Evolutionary conservation across 1,284 basidiomycete genomes (phyloP).

Genomic region (Heterobasidion parviporum): DNA sequence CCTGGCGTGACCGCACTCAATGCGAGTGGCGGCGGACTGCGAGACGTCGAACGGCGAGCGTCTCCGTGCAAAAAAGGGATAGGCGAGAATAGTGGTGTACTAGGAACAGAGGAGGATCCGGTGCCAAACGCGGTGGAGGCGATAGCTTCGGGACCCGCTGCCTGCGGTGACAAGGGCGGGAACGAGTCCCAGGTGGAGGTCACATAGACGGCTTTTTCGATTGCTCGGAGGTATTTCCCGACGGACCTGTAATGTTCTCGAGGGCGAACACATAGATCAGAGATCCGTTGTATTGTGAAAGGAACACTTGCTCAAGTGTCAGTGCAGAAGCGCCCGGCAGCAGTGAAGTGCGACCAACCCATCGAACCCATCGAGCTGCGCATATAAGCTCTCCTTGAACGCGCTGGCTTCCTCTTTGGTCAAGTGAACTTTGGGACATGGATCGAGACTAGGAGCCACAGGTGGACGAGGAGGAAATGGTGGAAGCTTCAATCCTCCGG

Average conservation of each 20-base stretch:
- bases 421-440: slow-evolving; percentile 54
- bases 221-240: slow-evolving; percentile 87
- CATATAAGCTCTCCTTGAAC: slow-evolving; percentile 51
- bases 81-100: slow-evolving; percentile 76
- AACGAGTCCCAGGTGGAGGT: slow-evolving; percentile 75
- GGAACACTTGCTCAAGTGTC: slow-evolving; percentile 45
- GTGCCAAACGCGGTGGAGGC: slow-evolving; percentile 28
- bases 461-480: slow-evolving; percentile 67
- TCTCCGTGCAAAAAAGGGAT: slow-evolving; percentile 78
- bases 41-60: slow-evolving; percentile 64
- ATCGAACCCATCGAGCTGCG: slow-evolving; percentile 71
- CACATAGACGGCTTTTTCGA: slow-evolving; percentile 81
- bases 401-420: slow-evolving; percentile 54
- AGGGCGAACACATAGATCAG: slow-evolving; percentile 76
- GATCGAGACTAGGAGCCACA: slow-evolving; percentile 39
- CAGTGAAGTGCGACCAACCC: slow-evolving; percentile 37
- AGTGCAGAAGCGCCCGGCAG: background rate
- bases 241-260: slow-evolving; percentile 66
- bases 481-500: slow-evolving; percentile 68
- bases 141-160: slow-evolving; percentile 8
- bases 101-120: slow-evolving; percentile 42
- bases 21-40: slow-evolving; percentile 62
- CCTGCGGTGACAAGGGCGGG: slow-evolving; percentile 40
- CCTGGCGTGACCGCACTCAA: slow-evolving; percentile 30
- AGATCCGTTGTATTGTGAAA: slow-evolving; percentile 89